These are phyloP conservation scores for Aspergillus neoniger DNA, from an alignment of 2,329 filamentous ascomycete species.

Conservation along the genomic window DNA sequence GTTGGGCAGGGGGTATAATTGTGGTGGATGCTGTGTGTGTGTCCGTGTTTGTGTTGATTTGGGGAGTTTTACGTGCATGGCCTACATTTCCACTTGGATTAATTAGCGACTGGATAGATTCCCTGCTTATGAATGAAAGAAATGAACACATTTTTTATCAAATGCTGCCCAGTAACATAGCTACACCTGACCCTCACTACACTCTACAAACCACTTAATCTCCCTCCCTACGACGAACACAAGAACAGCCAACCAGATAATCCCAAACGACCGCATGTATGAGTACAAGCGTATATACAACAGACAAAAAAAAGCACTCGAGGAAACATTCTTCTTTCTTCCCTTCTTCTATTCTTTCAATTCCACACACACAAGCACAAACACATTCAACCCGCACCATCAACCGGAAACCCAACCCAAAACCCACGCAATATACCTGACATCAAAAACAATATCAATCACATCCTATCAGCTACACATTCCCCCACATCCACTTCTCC, in stretches of 20 bases:
- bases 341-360: slow-evolving; percentile 1
- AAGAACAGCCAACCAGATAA: not conserved
- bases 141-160: slow-evolving; percentile 22
- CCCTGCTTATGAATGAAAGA: slow-evolving; percentile 25
- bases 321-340: slow-evolving; percentile 13
- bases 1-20: not conserved
- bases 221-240: not conserved
- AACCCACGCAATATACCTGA: too few species aligned
- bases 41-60: not conserved
- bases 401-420: too few species aligned
- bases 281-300: slow-evolving; percentile 33
- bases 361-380: not conserved
- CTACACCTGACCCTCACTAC: not conserved
- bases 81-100: slow-evolving; percentile 29
- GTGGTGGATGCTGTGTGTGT: not conserved
- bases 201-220: not conserved
- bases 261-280: not conserved
- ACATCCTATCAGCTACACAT: not conserved
- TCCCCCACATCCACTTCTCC: not conserved
- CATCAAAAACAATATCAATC: not conserved
- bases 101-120: slow-evolving; percentile 40
- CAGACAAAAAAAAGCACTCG: slow-evolving; percentile 14
- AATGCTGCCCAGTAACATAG: not conserved
- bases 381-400: not conserved
- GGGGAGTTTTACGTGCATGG: slow-evolving; percentile 12